phyloP scores from a whole-genome alignment of 1,284 basidiomycete genomes.

The Ganoderma leucocontextum region DNA sequence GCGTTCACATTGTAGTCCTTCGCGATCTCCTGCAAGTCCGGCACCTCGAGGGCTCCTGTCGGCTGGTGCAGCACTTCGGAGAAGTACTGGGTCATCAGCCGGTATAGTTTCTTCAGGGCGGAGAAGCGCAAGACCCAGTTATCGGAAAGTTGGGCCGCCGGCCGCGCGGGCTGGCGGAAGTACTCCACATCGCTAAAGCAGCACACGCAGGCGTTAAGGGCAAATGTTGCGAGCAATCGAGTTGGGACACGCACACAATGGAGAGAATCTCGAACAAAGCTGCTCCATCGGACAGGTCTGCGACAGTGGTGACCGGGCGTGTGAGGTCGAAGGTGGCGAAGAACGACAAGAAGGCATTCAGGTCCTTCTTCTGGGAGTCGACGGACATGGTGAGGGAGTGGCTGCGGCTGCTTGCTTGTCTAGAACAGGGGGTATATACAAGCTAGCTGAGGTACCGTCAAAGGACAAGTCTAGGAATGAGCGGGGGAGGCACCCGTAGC shows the following conservation, averaged over 20 bases:
- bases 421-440: constrained; percentile 29
- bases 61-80: constrained; percentile 81
- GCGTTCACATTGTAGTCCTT: constrained; percentile 75
- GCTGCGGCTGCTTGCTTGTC: constrained; percentile 16
- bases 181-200: constrained; percentile 75
- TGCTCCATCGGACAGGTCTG: constrained; percentile 80
- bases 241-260: constrained; percentile 57
- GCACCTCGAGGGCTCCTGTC: constrained; percentile 76
- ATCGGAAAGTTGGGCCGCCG: constrained; percentile 70
- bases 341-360: constrained; percentile 81
- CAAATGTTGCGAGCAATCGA: background rate
- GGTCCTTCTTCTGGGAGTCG: constrained; percentile 65
- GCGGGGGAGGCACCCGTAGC: constrained; percentile 8
- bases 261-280: constrained; percentile 77
- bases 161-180: constrained; percentile 70
- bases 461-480: constrained; percentile 17
- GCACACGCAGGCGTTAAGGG: constrained; percentile 17
- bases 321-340: constrained; percentile 77
- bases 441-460: constrained; percentile 23
- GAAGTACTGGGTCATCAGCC: constrained; percentile 89
- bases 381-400: constrained; percentile 44
- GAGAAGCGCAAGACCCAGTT: constrained; percentile 92
- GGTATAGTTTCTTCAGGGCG: constrained; percentile 84
- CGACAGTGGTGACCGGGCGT: constrained; percentile 62
- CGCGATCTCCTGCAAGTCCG: constrained; percentile 84